Conservation (phyloP, 352 stramenopile species). For the Phytophthora capsici region DNA sequence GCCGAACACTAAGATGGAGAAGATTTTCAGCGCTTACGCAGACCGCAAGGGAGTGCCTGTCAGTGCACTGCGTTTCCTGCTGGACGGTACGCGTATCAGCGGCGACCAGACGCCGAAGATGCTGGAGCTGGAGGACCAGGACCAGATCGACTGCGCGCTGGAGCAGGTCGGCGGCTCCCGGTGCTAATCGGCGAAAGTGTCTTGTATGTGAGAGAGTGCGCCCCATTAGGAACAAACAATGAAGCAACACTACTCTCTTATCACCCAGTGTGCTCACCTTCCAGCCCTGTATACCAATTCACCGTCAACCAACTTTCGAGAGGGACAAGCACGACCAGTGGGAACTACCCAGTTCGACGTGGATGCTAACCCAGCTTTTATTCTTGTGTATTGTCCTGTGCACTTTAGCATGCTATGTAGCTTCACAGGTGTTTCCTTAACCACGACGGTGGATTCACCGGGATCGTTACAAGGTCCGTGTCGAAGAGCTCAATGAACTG, state of each 20-base stretch:
- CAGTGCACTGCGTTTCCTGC: conserved; percentile 93
- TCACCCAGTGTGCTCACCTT: conserved; percentile 1
- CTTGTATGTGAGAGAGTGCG: conserved; percentile 22
- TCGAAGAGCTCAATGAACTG: conserved; percentile 96
- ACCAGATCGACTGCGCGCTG: conserved; percentile 98
- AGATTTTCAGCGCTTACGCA: conserved; percentile 97
- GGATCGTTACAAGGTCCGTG: conserved; percentile 91
- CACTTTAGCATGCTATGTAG: neutral
- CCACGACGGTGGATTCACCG: conserved; percentile 76
- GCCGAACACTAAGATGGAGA: conserved; percentile 98
- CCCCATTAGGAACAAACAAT: conserved; percentile 3
- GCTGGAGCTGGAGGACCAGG: conserved; percentile 98
- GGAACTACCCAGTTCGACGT: conserved; percentile 15
- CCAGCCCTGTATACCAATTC: neutral
- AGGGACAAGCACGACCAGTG: conserved; percentile 8
- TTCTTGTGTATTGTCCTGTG: neutral
- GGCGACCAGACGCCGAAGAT: conserved; percentile 96
- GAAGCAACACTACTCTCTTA: conserved; percentile 6
- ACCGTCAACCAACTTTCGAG: neutral
- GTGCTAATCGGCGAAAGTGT: conserved; percentile 34
- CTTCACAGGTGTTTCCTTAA: conserved; percentile 60
- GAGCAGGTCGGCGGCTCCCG: conserved; percentile 83
- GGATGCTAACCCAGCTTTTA: conserved; percentile 33
- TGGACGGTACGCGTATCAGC: conserved; percentile 96
- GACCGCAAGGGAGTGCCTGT: conserved; percentile 93